Evolutionary conservation across 2,329 filamentous ascomycete species (phyloP), one percentile per base, ranked within the genome.

Genomic region (Lasiodiplodia hormozganensis): DNA sequence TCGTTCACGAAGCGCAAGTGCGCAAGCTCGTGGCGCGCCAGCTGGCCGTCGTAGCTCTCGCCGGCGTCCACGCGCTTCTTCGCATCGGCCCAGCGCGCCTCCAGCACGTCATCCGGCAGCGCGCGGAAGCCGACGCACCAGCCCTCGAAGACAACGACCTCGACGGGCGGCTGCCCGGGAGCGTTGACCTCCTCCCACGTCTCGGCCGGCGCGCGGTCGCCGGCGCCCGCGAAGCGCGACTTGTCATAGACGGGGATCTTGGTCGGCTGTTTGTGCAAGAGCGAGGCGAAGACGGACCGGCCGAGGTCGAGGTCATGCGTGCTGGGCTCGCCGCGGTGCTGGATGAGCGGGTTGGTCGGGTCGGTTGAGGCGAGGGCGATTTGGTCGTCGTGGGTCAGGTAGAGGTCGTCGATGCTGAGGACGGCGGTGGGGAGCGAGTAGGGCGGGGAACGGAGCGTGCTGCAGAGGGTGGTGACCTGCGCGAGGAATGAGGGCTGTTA

Each of bases 101-200:
- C 84, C 3, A 88, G 77, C 34, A 85, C 83, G 4, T 87, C 77
- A 5, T 85, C 83, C n/a, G 81, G 73, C 14, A 94, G 79, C 0
- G 90, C 79, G 6, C 89, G 88, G 81, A 97, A 97, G 2, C 93
- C 94, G 14, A 97, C 89, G 78, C 91, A 96, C 94, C 94, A 97
- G 21, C 94, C 94, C 79, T 97, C 94, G 71, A 97, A 89, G 64
- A 97, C 87, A 25, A 97, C 85, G 7, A 95, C 88, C 64, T 86
- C 84, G 2, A 88, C 80, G n/a, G 79, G 82, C 2, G 77, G 80
- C 72, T 88, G 88, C 28, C 87, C 80, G 21, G 76, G 80, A 12
- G 78, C 79, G 74, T 89, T 89, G 69, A 90, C 84, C 16, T 76
- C 75, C 31, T 84, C 81, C 92, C 93, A 96, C 57, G 85, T 76